Base-by-base conservation (phyloP, 768 basidiomycete species). In the Boletus vinaceobasis region DNA sequence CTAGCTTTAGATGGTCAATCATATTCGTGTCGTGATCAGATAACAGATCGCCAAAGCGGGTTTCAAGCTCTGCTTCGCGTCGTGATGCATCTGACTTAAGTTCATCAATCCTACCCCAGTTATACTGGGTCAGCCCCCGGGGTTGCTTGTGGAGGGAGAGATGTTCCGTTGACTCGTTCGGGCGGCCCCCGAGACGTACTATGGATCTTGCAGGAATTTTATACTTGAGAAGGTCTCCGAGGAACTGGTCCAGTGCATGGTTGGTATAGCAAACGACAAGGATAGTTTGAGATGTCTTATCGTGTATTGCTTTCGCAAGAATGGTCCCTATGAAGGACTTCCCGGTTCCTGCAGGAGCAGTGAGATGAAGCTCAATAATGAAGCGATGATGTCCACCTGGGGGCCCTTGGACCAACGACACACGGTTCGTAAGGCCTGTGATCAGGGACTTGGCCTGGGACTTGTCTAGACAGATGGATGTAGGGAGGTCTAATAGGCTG, bases 251-350 rank as follows among this genome's bases (percentile, higher is more conserved):
- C 0, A 88, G 75, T 0, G 87, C 87, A 53, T 88, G 87, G 52
- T 88, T 88, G 1, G 86, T 88, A 53, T 80, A 87, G 60, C 85
- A 87, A 31, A 85, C 81, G 15, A 88, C 81, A 7, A 88, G 77
- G 19, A 88, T 85, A 0, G 67, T 80, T 37, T 74, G 68, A 0
- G 55, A 5, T 0, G 79, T 79, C 47, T 65, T 60, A 17, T 80
- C 77, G 43, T 86, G 78, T 10, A 87, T 65, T 4, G 76, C 68
- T 52, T 86, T 88, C 0, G 84, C 83, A 1, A 87, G 68, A 1
- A 88, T 70, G 1, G 82, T 79, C 0, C 87, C 86, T 40, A 88
- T 81, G 60, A 87, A 87, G 0, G 85, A 86, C 59, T 88, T 88
- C 1, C 87, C 86, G 0, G 87, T 88, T 1, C 87, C 86, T 87